phyloP scores from a whole-genome alignment of 345 rosid species.

The Dimocarpus longan region DNA sequence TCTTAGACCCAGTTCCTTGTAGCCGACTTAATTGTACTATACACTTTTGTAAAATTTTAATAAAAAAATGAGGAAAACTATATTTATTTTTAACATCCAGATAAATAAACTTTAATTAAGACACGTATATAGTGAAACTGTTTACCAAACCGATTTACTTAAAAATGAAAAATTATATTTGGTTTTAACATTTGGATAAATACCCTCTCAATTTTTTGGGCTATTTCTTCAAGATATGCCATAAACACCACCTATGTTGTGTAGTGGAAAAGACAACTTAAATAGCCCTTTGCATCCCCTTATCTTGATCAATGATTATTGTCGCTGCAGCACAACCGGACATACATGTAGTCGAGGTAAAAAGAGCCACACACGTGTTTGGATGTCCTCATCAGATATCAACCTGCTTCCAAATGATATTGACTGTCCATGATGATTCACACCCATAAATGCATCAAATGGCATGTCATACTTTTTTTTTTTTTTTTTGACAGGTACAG shows the following conservation, averaged over 20 bases:
- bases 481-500: too few relatives aligned
- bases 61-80: too few relatives aligned
- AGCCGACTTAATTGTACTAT: too few relatives aligned
- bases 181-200: too few relatives aligned
- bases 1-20: too few relatives aligned
- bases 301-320: conserved; percentile 6
- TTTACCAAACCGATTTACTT: too few relatives aligned
- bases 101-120: too few relatives aligned
- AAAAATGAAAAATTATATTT: too few relatives aligned
- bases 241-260: conserved; percentile 5
- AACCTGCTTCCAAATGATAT: background rate
- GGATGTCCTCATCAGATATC: background rate
- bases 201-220: background rate
- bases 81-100: too few relatives aligned
- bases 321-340: background rate
- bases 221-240: conserved; percentile 11
- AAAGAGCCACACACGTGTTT: too few relatives aligned
- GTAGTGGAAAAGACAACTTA: background rate
- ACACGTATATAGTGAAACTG: too few relatives aligned
- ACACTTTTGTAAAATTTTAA: too few relatives aligned
- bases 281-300: background rate
- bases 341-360: background rate
- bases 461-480: background rate
- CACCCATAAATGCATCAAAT: background rate
- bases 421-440: background rate